A percentile compares a stretch with the other conserved stretches of the same genome.
Evolutionary conservation across 78 protist genomes (phyloP).

Genomic region (Diacronema lutheri): DNA sequence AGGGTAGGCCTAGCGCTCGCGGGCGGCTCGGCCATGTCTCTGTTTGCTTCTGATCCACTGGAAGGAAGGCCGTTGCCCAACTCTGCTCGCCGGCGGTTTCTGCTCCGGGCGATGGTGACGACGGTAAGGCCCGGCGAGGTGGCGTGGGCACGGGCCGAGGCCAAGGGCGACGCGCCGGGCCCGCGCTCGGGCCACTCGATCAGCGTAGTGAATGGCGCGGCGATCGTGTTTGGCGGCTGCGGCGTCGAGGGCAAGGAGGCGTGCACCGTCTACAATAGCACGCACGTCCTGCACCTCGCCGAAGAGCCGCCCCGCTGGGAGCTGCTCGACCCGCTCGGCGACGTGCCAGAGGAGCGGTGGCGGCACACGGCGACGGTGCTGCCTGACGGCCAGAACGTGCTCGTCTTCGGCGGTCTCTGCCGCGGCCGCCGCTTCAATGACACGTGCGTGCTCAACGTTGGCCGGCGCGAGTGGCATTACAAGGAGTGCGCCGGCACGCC

Average conservation of each 20-base stretch:
- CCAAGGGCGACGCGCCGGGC: neutral
- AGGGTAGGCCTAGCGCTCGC: too few relatives aligned
- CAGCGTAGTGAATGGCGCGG: neutral
- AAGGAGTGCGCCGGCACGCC: conserved; percentile 10
- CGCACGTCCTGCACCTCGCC: neutral
- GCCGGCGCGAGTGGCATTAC: neutral
- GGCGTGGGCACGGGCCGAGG: neutral
- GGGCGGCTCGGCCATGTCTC: too few relatives aligned
- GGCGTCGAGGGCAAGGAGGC: neutral
- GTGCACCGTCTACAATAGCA: neutral
- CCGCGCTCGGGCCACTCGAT: neutral
- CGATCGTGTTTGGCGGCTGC: neutral
- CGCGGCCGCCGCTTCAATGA: neutral
- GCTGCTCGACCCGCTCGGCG: neutral
- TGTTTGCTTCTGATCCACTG: too few relatives aligned
- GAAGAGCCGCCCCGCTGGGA: neutral
- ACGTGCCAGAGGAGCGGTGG: neutral
- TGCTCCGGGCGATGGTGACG: too few relatives aligned
- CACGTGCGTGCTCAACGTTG: neutral
- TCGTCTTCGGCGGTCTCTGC: neutral
- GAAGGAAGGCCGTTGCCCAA: too few relatives aligned
- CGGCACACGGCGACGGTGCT: conserved; percentile 1
- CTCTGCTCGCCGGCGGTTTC: too few relatives aligned
- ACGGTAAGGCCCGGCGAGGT: neutral
- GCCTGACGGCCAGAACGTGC: neutral